Evolutionary conservation across 192 early-diverging fungal species (phyloP).

Genomic region (Rhizophagus sp.): DNA sequence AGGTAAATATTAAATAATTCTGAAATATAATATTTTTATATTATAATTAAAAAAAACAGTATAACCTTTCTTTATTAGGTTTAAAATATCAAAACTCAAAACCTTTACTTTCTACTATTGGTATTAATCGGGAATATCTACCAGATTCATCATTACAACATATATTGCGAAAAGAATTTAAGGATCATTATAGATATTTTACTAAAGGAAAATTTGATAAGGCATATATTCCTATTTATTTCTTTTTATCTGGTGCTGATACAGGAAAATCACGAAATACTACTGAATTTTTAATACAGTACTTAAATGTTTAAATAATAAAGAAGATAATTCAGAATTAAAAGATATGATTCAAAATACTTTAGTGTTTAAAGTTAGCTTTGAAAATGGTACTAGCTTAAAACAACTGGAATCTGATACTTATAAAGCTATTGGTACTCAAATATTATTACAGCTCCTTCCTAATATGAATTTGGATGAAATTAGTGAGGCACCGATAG

Average conservation of each 20-base stretch:
- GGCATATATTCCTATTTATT: slow-evolving; percentile 23
- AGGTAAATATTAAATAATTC: too few relatives aligned
- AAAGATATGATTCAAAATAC: neutral
- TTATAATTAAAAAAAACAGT: too few relatives aligned
- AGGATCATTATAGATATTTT: slow-evolving; percentile 13
- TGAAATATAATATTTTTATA: too few relatives aligned
- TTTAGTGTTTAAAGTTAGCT: too few relatives aligned
- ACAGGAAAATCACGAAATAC: slow-evolving; percentile 36
- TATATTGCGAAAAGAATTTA: slow-evolving; percentile 3
- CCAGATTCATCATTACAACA: neutral
- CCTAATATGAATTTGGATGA: slow-evolving; percentile 21
- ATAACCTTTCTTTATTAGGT: neutral
- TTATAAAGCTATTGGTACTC: slow-evolving; percentile 30
- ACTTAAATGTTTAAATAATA: slow-evolving; percentile 26
- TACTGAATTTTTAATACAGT: slow-evolving; percentile 32
- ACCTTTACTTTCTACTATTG: slow-evolving; percentile 20
- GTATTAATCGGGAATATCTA: slow-evolving; percentile 27
- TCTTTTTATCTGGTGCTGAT: slow-evolving; percentile 33
- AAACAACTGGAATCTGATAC: slow-evolving; percentile 1
- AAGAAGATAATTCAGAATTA: slow-evolving; percentile 9
- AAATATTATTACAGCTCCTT: slow-evolving; percentile 38
- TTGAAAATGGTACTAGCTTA: slow-evolving; percentile 33
- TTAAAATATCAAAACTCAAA: slow-evolving; percentile 26
- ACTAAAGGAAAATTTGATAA: neutral
- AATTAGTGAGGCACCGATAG: slow-evolving; percentile 31